Evolutionary conservation across 2,329 filamentous ascomycete species (phyloP).

Genomic region (Fusarium cicatricum): DNA sequence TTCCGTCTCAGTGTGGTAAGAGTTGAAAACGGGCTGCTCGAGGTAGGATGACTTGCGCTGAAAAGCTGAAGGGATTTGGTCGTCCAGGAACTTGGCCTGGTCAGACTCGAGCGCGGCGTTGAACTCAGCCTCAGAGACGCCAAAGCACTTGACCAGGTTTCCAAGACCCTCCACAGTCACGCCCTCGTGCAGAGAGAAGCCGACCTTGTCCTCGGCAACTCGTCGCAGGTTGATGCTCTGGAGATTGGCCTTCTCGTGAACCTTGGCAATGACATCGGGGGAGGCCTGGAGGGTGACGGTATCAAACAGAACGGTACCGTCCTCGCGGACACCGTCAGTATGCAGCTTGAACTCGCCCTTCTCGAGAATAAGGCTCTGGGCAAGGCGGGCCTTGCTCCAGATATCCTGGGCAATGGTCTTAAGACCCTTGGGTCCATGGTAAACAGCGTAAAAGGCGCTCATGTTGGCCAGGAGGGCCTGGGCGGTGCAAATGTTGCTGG

Average conservation of each 20-base stretch:
- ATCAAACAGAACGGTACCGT: slow-evolving; percentile 75
- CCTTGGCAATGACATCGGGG: slow-evolving; percentile 37
- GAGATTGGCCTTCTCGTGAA: slow-evolving; percentile 33
- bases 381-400: slow-evolving; percentile 72
- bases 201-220: slow-evolving; percentile 43
- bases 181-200: slow-evolving; percentile 45
- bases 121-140: slow-evolving; percentile 38
- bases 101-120: slow-evolving; percentile 39
- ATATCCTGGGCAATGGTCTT: slow-evolving; percentile 84
- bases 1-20: slow-evolving; percentile 93
- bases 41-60: slow-evolving; percentile 78
- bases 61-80: slow-evolving; percentile 64
- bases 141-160: slow-evolving; percentile 38
- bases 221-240: slow-evolving; percentile 42
- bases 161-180: slow-evolving; percentile 36
- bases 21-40: slow-evolving; percentile 93
- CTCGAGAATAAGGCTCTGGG: slow-evolving; percentile 57
- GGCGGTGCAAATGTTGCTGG: slow-evolving; percentile 96
- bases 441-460: slow-evolving; percentile 92
- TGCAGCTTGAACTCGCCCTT: slow-evolving; percentile 69
- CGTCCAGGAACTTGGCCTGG: slow-evolving; percentile 47
- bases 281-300: slow-evolving; percentile 73
- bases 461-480: slow-evolving; percentile 95
- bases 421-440: slow-evolving; percentile 86
- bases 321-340: slow-evolving; percentile 62